Evolutionary conservation across 805 yeast species (phyloP).

Genomic region (Candida dendrica): DNA sequence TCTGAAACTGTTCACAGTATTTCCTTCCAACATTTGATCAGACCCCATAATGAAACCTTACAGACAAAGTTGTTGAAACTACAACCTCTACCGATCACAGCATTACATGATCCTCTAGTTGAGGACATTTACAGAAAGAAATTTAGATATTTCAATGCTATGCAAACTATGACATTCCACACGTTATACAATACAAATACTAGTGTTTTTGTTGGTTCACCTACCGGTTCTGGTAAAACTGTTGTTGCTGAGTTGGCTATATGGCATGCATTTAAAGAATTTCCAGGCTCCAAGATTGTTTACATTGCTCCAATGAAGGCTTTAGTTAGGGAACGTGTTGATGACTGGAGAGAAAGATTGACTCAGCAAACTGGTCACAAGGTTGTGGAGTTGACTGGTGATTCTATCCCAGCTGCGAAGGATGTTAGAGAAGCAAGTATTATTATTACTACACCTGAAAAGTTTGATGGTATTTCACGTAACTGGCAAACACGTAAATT

Average conservation of each 20-base stretch:
- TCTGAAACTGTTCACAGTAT: slow-evolving; percentile 69
- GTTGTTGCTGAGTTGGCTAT: slow-evolving; percentile 95
- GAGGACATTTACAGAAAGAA: slow-evolving; percentile 61
- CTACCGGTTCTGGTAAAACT: slow-evolving; percentile 98
- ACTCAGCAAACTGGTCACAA: slow-evolving; percentile 77
- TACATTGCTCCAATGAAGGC: slow-evolving; percentile 94
- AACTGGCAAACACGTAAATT: slow-evolving; percentile 85
- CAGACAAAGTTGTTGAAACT: slow-evolving; percentile 73
- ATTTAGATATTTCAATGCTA: slow-evolving; percentile 90
- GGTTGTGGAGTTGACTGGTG: slow-evolving; percentile 89
- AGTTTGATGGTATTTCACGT: slow-evolving; percentile 96
- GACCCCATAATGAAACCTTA: slow-evolving; percentile 82
- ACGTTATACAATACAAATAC: slow-evolving; percentile 73
- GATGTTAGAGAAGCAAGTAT: slow-evolving; percentile 80
- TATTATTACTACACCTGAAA: slow-evolving; percentile 91
- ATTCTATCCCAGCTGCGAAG: slow-evolving; percentile 78
- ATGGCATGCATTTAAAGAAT: slow-evolving; percentile 88
- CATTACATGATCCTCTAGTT: slow-evolving; percentile 59
- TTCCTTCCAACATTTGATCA: slow-evolving; percentile 82
- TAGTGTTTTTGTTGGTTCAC: slow-evolving; percentile 90
- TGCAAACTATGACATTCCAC: slow-evolving; percentile 97
- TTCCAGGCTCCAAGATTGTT: slow-evolving; percentile 83
- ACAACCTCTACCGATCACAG: slow-evolving; percentile 81
- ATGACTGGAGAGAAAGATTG: slow-evolving; percentile 74
- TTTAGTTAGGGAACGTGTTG: slow-evolving; percentile 93